Base-by-base conservation (phyloP, 2,329 filamentous ascomycete genomes). In the Paraphaeosphaeria sporulosa region DNA sequence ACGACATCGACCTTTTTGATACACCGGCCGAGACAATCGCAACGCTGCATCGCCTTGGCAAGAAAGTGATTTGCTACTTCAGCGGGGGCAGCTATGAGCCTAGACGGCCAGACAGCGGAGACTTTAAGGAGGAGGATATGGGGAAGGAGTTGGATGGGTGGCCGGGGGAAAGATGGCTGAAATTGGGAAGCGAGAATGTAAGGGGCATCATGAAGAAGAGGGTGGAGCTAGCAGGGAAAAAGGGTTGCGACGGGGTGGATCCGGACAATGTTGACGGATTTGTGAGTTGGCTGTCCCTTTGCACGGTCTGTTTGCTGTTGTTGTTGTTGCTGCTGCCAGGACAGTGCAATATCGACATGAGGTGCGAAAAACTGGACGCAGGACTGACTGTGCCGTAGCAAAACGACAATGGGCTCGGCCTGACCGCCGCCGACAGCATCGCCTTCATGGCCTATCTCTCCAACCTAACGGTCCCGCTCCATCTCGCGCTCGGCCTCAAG, bases 1-100 rank as follows among this genome's bases (percentile, higher is more conserved):
- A 85, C 73, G 87, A 90, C 72, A 87, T 90, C 59, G 81, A 87
- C 61, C 79, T 88, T 13, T 87, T 89, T 73, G 79, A 83, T 58
- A 86, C 84, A 53, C 74, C 78, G 6, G 77, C 79, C 15, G 70
- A 76, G 7, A 81, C 78, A 1, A 85, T 89, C 53, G 61, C 74
- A 3, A 71, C 74, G 5, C 77, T 89, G 15, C 83, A 88, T 44
- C 64, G 66, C 3, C 69, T 81, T 30, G 84, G 83, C 9, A 85
- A 85, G 70, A 87, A 85, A 62, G 85, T 91, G 56, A 88, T 92
- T 60, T 93, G 90, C 80, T 93, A 93, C 77, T 92, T 92, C 79
- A 89, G 87, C 54, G 89, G 88, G 0, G 90, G 90, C 1, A 89
- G 86, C 8, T 91, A 85, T 67, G 90, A 93, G 75, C 72, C 86